Evolutionary conservation across 129 eudicot genomes (phyloP), one percentile per base, ranked within the genome.

Genomic region (Lonicera japonica): DNA sequence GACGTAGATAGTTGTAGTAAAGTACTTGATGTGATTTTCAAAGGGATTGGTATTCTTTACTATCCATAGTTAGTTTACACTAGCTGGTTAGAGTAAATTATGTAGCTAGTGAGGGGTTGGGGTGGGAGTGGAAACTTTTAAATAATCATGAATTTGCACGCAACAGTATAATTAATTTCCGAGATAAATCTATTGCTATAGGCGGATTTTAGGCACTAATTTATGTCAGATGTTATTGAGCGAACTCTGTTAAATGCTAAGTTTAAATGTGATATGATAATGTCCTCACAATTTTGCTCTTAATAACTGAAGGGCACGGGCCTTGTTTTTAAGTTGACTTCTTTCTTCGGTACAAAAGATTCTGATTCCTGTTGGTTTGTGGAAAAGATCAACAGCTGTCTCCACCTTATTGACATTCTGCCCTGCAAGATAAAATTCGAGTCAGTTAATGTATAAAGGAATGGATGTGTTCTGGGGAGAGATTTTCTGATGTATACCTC

Each of bases 401-500:
- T 94, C 99, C 48, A 94, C 99, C 89, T 94, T 94, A 78, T 94
- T 94, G 59, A 94, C 99, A 76, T 94, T 94, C 85, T 94, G 99
- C 71, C 99, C 99, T 94, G 87, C 63, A 79, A 14, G 54, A 54
- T 48, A 61, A 54, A 67, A 20, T 18, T 14, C 29, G 53, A 23
- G 47, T 11, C 50, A 66, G 61, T 56, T 52, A 36, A 36, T 60
- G 23, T 48, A 17, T 43, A 43, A 38, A 43, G 16, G 13, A 43
- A 8, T 43, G 50, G 50, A 10, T 43, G 8, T 1, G 8, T 43
- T 43, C 16, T 43, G 50, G 50, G 13, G 4, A 55, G 20, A 52
- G 5, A 15, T 66, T 40, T 24, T 52, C 53, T 39, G 56, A 71
- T 64, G 8, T 43, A 61, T 88, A 94, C 99, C 99, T 88, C 99